A percentile compares a stretch with the other conserved stretches of the same genome.
These are phyloP conservation scores for Isochrysis galbana DNA, from an alignment of 78 protist genomes.

Conservation along the genomic window DNA sequence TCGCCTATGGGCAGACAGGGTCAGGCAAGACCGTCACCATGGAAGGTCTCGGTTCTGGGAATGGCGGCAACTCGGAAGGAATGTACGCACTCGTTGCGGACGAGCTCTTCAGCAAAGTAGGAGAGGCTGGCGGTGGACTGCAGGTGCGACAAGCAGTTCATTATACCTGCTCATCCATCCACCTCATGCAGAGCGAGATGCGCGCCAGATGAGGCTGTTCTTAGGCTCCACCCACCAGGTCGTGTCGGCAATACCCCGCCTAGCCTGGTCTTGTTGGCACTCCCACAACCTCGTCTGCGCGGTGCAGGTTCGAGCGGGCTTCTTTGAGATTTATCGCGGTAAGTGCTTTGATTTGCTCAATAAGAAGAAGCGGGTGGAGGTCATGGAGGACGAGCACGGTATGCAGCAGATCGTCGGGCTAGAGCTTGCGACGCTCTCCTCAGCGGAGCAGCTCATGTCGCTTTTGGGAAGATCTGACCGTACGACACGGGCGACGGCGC, in stretches of 20 bases:
- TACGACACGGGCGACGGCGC: slow-evolving; percentile 30
- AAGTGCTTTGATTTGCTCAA: slow-evolving; percentile 41
- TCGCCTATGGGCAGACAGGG: slow-evolving; percentile 60
- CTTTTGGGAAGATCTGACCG: background rate
- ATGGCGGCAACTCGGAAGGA: background rate
- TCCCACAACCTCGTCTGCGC: no score
- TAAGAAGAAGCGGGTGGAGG: background rate
- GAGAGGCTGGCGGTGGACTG: background rate
- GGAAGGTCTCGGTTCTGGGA: background rate
- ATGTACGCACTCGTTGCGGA: slow-evolving; percentile 9
- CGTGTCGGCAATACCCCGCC: no score
- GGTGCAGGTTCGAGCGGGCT: background rate
- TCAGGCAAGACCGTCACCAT: slow-evolving; percentile 51
- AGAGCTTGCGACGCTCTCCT: background rate
- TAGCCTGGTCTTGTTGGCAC: no score
- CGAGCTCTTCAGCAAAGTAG: slow-evolving; percentile 26
- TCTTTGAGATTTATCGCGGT: slow-evolving; percentile 54
- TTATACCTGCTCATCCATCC: background rate
- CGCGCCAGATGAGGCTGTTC: no score
- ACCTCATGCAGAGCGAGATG: background rate
- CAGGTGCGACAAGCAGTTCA: background rate
- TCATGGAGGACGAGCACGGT: background rate
- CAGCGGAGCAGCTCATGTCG: background rate
- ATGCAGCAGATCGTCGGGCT: slow-evolving; percentile 25
- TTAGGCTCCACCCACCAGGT: no score